Evolutionary conservation across 78 protist species (phyloP).

Genomic region (Cavenderia fasciculata): DNA sequence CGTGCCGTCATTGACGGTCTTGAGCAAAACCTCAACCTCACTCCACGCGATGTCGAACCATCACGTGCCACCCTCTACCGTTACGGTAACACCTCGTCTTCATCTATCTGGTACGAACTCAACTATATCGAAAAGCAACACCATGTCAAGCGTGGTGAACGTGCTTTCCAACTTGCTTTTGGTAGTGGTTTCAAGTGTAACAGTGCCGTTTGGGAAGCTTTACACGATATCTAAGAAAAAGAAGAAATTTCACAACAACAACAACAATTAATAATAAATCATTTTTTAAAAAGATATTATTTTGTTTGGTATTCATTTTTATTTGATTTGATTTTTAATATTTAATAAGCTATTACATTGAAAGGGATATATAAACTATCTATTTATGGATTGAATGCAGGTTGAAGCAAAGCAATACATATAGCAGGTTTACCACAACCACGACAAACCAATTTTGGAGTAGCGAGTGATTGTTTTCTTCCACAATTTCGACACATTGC

Average conservation of each 20-base stretch:
- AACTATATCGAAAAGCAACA: slow-evolving; percentile 81
- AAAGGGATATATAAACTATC: too few relatives aligned
- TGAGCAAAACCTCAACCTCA: slow-evolving; percentile 80
- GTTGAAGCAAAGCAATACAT: too few relatives aligned
- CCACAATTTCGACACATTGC: too few relatives aligned
- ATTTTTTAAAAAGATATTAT: too few relatives aligned
- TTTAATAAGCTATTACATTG: too few relatives aligned
- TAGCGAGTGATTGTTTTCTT: too few relatives aligned
- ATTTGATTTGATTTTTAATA: too few relatives aligned
- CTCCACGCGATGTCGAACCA: slow-evolving; percentile 82
- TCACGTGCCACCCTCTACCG: slow-evolving; percentile 90
- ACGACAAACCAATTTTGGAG: too few relatives aligned
- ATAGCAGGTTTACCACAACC: too few relatives aligned
- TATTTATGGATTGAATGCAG: too few relatives aligned
- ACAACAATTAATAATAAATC: too few relatives aligned
- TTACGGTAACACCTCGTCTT: slow-evolving; percentile 85
- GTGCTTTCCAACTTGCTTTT: slow-evolving; percentile 84
- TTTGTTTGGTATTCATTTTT: too few relatives aligned
- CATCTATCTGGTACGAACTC: slow-evolving; percentile 89
- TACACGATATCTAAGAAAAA: slow-evolving; percentile 23
- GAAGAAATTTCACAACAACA: background rate
- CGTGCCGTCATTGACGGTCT: slow-evolving; percentile 90
- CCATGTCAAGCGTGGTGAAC: slow-evolving; percentile 66
- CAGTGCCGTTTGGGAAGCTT: slow-evolving; percentile 83
- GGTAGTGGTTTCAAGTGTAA: slow-evolving; percentile 90